Evolutionary conservation across 108 stramenopile genomes (phyloP).

Genomic region (Pseudonitzschia pungens): DNA sequence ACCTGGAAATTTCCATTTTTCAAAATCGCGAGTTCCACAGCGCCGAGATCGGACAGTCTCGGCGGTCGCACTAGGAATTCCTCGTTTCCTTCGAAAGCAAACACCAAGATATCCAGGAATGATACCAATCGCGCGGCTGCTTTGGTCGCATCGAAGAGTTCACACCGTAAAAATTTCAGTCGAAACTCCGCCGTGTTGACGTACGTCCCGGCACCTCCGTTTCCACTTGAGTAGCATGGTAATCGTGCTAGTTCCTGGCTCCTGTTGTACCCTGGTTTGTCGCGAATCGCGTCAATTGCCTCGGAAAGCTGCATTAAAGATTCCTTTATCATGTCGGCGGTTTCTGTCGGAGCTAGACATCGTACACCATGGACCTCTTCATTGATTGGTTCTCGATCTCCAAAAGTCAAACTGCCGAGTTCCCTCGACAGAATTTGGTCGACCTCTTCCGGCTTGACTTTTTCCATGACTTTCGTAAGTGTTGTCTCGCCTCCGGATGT

Average conservation of each 20-base stretch:
- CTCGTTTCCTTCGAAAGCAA: slow-evolving; percentile 20
- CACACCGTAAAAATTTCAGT: slow-evolving; percentile 32
- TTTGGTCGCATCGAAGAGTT: slow-evolving; percentile 21
- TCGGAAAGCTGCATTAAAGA: neutral
- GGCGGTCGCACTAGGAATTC: slow-evolving; percentile 14
- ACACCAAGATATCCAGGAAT: slow-evolving; percentile 26
- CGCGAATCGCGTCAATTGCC: neutral
- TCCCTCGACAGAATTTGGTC: slow-evolving; percentile 13
- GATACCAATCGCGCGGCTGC: slow-evolving; percentile 23
- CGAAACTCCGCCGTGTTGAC: slow-evolving; percentile 24
- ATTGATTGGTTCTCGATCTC: neutral
- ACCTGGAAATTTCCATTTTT: slow-evolving; percentile 9
- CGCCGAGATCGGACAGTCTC: neutral
- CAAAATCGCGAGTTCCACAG: neutral
- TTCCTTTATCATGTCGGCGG: neutral
- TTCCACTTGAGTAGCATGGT: neutral
- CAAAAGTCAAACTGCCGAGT: neutral
- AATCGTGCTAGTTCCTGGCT: slow-evolving; percentile 9
- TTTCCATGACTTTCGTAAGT: neutral
- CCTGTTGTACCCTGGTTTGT: slow-evolving; percentile 1
- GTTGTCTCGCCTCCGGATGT: too few species aligned
- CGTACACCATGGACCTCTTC: slow-evolving; percentile 21
- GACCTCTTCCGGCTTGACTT: neutral
- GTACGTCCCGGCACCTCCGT: slow-evolving; percentile 12
- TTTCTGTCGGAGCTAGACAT: slow-evolving; percentile 13